Evolutionary conservation across 2,329 filamentous ascomycete genomes (phyloP), one percentile per base, ranked within the genome.

Genomic region (Phaeoacremonium minimum): DNA sequence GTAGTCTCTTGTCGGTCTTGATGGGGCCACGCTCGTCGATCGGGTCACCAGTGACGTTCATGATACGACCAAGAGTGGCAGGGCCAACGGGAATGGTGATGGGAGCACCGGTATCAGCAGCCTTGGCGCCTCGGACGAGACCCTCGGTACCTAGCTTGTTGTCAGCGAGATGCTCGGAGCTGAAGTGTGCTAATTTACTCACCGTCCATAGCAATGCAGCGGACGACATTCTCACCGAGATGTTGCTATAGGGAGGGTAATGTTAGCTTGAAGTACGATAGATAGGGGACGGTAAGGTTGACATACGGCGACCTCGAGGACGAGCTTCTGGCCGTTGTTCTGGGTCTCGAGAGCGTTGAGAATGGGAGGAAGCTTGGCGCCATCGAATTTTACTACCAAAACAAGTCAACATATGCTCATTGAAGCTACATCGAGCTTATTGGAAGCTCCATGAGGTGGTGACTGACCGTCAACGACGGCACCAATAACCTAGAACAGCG

Each of bases 151-250:
- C 88, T 93, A 26, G n/a, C n/a, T 26, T 9, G 13, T 6, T 15
- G 15, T 35, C n/a, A 33, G 34, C 15, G n/a, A n/a, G 22, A n/a
- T 26, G 37, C 46, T 44, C 42, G 44, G 36, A 28, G 4, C 20
- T 17, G 32, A 37, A 39, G n/a, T n/a, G n/a, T n/a, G n/a, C n/a
- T n/a, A n/a, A 47, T 42, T 37, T 45, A 67, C 80, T 70, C 83
- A 94, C 91, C 93, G 74, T 98, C 93, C 93, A 98, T 98, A 73
- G 93, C 93, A 95, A 98, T 98, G 72, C 88, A 95, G 71, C 93
- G 85, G 69, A 98, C 93, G 65, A 96, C 87, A 78, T 88, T 95
- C 79, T 98, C 87, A 76, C 93, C 93, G 71, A 98, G 75, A 83
- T 97, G 93, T 96, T 98, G 93, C 89, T 96, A 57, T 52, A 45